Evolutionary conservation across 2,329 filamentous ascomycete genomes (phyloP), one percentile per base, ranked within the genome.

Genomic region (Sodiomyces alkalinus): DNA sequence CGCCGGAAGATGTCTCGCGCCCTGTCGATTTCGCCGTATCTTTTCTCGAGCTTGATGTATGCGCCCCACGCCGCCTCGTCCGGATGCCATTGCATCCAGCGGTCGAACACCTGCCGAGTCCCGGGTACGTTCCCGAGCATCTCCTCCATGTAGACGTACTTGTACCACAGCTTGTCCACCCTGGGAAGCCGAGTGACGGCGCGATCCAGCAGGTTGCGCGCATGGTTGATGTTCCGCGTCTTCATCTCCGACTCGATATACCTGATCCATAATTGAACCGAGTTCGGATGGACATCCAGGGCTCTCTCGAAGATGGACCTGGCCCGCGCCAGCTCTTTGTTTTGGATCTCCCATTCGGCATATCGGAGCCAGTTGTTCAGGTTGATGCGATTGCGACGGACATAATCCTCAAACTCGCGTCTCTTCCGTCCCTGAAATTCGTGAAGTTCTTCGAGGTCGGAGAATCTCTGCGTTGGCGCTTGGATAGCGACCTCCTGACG

Each of bases 301-400:
- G 87, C 87, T 42, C 90, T 73, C 60, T 98, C 90, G 44, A 96
- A 98, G 46, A 98, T 76, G 28, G 80, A 92, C 22, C 90, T 69
- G 17, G 90, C 90, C 31, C 90, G 79, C 30, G 79, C 75, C 54
- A 82, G 94, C 58, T 98, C 90, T 55, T 96, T 96, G 58, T 98
- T 90, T 51, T 98, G 87, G 35, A 96, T 67, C 60, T 98, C 90
- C 82, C 86, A 98, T 42, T 81, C 73, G 31, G 90, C 87, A 64
- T 98, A 98, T 46, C 86, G 80, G 68, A 90, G 83, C 90, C 90
- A 98, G 56, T 96, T 96, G 63, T 92, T 92, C 68, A 96, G 85
- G 48, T 92, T 93, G 49, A 94, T 68, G 46, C 87, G 64, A 49
- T 96, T 96, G 39, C 90, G 80, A 39, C 85, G 77, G 35, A 96